Evolutionary conservation across 208 protist genomes (phyloP).

Genomic region (Phytomonas sp.): DNA sequence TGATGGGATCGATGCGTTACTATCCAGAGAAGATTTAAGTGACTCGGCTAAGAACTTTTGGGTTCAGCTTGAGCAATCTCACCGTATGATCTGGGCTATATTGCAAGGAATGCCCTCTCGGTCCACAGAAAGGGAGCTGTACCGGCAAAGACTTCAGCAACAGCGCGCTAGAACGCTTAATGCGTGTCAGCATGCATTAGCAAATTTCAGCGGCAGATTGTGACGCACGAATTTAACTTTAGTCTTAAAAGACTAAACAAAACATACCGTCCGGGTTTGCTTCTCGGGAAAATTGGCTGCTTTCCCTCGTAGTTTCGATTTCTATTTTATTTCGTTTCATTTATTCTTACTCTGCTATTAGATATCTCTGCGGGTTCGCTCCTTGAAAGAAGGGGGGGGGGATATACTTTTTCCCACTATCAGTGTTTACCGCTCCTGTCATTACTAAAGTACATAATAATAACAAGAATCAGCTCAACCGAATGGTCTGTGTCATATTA

Average conservation of each 20-base stretch:
- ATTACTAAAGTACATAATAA: neutral
- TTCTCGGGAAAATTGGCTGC: neutral
- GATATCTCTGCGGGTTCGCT: constrained; percentile 3
- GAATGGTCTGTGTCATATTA: constrained; percentile 5
- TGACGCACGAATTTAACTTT: neutral
- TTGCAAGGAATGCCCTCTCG: neutral
- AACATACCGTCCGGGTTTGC: neutral
- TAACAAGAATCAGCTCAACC: neutral
- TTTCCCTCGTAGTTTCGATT: constrained; percentile 7
- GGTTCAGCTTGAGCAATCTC: neutral
- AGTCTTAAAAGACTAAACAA: constrained; percentile 1
- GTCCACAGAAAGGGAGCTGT: neutral
- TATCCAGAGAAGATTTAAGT: neutral
- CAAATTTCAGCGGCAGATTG: neutral
- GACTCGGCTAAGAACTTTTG: neutral
- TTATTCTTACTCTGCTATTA: constrained; percentile 11
- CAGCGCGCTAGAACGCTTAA: neutral
- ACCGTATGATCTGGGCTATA: neutral
- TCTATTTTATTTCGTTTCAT: constrained; percentile 5
- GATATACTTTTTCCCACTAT: neutral
- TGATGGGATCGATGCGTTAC: neutral
- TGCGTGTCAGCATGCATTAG: neutral
- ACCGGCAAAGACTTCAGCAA: neutral
- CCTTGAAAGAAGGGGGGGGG: neutral
- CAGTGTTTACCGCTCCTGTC: neutral